Base-by-base conservation (phyloP, 768 basidiomycete genomes). In the Boletus patriciae region DNA sequence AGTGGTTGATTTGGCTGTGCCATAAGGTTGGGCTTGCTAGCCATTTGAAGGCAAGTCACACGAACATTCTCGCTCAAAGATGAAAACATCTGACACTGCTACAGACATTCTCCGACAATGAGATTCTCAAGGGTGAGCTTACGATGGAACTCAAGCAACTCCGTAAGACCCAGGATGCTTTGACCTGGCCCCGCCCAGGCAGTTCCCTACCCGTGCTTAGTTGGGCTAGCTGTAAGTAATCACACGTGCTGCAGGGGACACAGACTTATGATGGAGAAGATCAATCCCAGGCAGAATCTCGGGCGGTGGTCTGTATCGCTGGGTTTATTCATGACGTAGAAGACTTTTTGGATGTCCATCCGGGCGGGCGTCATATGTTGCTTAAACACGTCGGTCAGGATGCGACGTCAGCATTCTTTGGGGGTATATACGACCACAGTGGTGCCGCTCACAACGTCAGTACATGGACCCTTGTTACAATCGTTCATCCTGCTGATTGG, bases 1-100 rank as follows among this genome's bases (percentile, higher is more conserved):
- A 96, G 75, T 95, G 94, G 94, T 84, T 88, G 72, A 87, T 88
- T 67, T 75, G 73, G 70, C 74, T 76, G 46, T 78, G 77, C 68
- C 68, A 76, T 48, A 53, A 69, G 62, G 25, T 86, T 54, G 84
- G 84, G 19, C 76, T 80, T 27, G 81, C 80, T 16, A n/a, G 16
- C 29, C 46, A 54, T 49, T 19, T 54, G 12, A 54, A 54, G 37
- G 53, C 25, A 33, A 54, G 46, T 13, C 2, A 16, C 13, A 9
- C 10, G 16, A 19, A n/a, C 18, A 13, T 25, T 46, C 10, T 31
- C 10, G 29, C 11, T 31, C 10, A 21, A 19, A 38, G 31, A 36
- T 8, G 23, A 15, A 16, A 13, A 15, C 31, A 2, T 18, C 29
- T 31, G 38, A 38, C 45, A 19, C 11, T 25, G 9, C 6, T n/a